These are phyloP conservation scores for Elongisporangium prolatum DNA, from an alignment of 352 stramenopile species.

Conservation along the genomic window DNA sequence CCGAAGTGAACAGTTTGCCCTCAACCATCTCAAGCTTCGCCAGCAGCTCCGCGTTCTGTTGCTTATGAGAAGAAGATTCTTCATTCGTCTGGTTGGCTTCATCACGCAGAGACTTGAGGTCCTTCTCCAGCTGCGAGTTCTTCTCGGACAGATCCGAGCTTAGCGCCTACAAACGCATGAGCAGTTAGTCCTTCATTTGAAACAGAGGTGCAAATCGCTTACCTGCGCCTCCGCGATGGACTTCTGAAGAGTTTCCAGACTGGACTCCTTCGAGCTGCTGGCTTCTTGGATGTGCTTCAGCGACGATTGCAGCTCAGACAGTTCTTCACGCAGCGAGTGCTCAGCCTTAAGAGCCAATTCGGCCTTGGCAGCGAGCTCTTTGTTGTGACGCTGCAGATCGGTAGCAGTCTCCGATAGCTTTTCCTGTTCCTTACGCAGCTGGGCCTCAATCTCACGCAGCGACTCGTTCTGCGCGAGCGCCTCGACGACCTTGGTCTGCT, in stretches of 20 bases:
- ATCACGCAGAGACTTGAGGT: slow-evolving; percentile 31
- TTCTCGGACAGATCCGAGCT: slow-evolving; percentile 45
- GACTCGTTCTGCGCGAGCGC: slow-evolving; percentile 9
- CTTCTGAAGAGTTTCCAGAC: slow-evolving; percentile 49
- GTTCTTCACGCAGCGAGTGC: slow-evolving; percentile 10
- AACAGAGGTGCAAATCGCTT: background rate
- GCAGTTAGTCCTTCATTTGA: background rate
- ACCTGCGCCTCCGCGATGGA: slow-evolving; percentile 43
- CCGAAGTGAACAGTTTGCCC: slow-evolving; percentile 10
- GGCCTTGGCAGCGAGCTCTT: slow-evolving; percentile 7
- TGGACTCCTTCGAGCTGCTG: slow-evolving; percentile 37
- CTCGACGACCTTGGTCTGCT: slow-evolving; percentile 15
- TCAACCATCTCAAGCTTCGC: slow-evolving; percentile 24
- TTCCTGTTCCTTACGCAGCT: slow-evolving; percentile 3
- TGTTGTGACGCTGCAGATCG: slow-evolving; percentile 5
- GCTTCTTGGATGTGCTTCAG: slow-evolving; percentile 28
- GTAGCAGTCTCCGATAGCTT: slow-evolving; percentile 15
- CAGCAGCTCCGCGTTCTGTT: slow-evolving; percentile 21
- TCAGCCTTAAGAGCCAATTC: slow-evolving; percentile 7
- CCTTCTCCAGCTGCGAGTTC: slow-evolving; percentile 33
- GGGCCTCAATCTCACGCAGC: slow-evolving; percentile 2
- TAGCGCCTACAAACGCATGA: slow-evolving; percentile 11
- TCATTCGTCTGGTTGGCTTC: slow-evolving; percentile 34
- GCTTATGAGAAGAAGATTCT: slow-evolving; percentile 20
- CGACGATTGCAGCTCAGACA: slow-evolving; percentile 22